Evolutionary conservation across 495 filamentous ascomycete genomes (phyloP).

Genomic region (Xanthoparmelia taractica): DNA sequence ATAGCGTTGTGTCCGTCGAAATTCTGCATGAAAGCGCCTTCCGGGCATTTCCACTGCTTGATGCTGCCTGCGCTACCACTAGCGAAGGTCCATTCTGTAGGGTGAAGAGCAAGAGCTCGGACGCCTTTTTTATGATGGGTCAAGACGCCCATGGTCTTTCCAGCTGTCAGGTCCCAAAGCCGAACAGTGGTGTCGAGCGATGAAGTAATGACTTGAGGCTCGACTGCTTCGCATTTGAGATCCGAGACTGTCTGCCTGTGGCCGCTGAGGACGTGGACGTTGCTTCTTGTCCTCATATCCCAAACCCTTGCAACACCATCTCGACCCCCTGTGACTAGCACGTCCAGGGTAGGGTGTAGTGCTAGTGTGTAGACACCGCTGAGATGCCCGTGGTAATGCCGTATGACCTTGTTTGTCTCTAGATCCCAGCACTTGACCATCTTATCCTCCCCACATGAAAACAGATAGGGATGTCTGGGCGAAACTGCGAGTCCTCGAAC

Average conservation of each 20-base stretch:
- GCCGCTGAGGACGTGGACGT: constrained; percentile 86
- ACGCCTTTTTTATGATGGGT: constrained; percentile 99
- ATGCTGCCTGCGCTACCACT: constrained; percentile 85
- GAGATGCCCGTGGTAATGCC: constrained; percentile 96
- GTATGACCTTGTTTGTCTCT: constrained; percentile 96
- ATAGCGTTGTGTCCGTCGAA: constrained; percentile 95
- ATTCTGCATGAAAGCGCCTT: constrained; percentile 98
- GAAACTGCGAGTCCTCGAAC: constrained; percentile 92
- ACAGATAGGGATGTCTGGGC: constrained; percentile 91
- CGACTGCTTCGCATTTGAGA: constrained; percentile 84
- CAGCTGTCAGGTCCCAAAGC: constrained; percentile 92
- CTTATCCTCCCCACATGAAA: constrained; percentile 97
- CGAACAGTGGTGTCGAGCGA: constrained; percentile 89
- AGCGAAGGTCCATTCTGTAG: constrained; percentile 93
- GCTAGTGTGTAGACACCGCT: constrained; percentile 91
- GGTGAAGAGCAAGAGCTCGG: constrained; percentile 75
- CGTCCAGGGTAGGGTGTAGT: constrained; percentile 87
- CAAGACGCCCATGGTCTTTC: constrained; percentile 89
- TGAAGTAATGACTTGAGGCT: constrained; percentile 88
- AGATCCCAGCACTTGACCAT: constrained; percentile 99
- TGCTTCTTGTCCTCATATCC: constrained; percentile 96
- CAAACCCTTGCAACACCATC: constrained; percentile 93
- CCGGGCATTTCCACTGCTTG: constrained; percentile 99
- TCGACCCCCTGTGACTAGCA: constrained; percentile 88
- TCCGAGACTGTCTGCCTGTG: constrained; percentile 86